Evolutionary conservation across 495 filamentous ascomycete genomes (phyloP).

Genomic region (Penicillium maclennaniae): DNA sequence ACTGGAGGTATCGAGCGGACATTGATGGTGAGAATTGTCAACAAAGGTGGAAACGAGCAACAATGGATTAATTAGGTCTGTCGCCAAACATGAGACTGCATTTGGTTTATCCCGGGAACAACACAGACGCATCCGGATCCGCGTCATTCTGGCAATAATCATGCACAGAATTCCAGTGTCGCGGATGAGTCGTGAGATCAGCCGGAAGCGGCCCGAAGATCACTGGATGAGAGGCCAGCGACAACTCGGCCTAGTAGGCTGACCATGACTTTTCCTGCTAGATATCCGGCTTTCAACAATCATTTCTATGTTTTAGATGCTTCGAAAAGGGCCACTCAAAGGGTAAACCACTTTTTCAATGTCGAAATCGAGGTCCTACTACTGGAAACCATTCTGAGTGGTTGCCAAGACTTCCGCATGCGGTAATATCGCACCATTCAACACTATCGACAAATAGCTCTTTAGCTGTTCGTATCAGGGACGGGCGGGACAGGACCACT

Average conservation of each 20-base stretch:
- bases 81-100: background rate
- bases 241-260: background rate
- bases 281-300: background rate
- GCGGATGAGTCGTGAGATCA: background rate
- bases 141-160: background rate
- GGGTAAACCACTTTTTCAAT: no score
- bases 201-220: conserved; percentile 2
- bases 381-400: no score
- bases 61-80: background rate
- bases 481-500: no score
- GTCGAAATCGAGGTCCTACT: no score
- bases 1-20: background rate
- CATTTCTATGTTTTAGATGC: no score
- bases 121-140: background rate
- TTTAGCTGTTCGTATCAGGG: no score
- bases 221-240: background rate
- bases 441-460: no score
- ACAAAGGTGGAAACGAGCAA: background rate
- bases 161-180: background rate
- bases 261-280: background rate
- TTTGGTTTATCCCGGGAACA: background rate
- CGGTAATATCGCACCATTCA: no score
- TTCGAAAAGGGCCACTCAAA: no score
- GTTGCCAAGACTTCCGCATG: no score
- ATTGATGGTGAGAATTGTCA: background rate